These are phyloP conservation scores for Fraxinus greggii DNA, from an alignment of 305 asterid genomes.

Conservation along the genomic window DNA sequence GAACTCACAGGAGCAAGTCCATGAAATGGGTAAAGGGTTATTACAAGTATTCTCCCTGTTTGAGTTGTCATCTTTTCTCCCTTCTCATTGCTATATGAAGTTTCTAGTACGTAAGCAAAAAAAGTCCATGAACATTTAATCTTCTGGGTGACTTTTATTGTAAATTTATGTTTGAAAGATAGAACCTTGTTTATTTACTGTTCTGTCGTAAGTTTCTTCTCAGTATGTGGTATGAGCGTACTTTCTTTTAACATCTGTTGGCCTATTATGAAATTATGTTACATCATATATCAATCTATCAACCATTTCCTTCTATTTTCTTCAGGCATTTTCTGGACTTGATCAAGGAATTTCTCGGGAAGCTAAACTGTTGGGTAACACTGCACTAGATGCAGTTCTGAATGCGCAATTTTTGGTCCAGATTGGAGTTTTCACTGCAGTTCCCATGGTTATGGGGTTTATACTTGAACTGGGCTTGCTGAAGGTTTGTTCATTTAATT, in stretches of 20 bases:
- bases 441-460: slow-evolving; percentile 96
- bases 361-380: slow-evolving; percentile 68
- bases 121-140: background rate
- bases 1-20: background rate
- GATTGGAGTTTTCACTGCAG: slow-evolving; percentile 95
- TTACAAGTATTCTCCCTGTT: background rate
- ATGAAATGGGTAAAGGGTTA: background rate
- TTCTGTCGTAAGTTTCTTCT: slow-evolving; percentile 8
- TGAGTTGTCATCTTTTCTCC: background rate
- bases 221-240: background rate
- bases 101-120: background rate
- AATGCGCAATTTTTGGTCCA: slow-evolving; percentile 98
- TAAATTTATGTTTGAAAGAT: background rate
- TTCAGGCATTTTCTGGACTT: slow-evolving; percentile 95
- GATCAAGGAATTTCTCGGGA: slow-evolving; percentile 67
- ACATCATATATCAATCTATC: background rate
- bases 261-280: background rate
- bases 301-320: slow-evolving; percentile 3
- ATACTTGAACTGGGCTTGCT: slow-evolving; percentile 86
- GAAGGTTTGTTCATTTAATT: slow-evolving; percentile 52
- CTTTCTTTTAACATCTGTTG: background rate
- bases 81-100: background rate
- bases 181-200: background rate
- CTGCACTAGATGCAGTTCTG: slow-evolving; percentile 77
- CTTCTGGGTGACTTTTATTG: background rate